Percentiles rank a stretch among this genome's conserved stretches.
Conservation (phyloP, 1,284 basidiomycete genomes). For the Cutaneotrichosporon cavernicola region DNA sequence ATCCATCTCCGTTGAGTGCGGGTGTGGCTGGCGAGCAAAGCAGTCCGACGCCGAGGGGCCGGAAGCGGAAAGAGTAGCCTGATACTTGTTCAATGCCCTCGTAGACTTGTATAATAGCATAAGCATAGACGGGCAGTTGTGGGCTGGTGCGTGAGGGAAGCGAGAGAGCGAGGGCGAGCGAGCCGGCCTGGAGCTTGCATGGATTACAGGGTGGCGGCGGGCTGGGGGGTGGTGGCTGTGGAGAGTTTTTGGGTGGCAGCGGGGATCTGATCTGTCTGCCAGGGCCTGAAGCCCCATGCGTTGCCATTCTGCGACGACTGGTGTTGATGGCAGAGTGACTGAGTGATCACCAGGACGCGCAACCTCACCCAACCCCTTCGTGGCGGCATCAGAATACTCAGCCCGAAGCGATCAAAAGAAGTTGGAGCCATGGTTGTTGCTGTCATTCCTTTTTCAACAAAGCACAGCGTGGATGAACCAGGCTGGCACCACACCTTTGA, state of each 20-base stretch:
- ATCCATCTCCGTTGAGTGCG: slow-evolving; percentile 22
- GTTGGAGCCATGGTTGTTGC: neutral
- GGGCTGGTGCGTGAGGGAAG: neutral
- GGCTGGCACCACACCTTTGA: neutral
- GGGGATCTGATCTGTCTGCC: too few species aligned
- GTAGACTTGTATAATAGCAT: slow-evolving; percentile 3
- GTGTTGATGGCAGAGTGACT: too few species aligned
- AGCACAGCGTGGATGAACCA: neutral
- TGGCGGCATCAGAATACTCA: neutral
- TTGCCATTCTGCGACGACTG: too few species aligned
- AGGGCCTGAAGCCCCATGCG: too few species aligned
- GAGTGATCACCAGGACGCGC: too few species aligned
- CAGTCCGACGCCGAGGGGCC: slow-evolving; percentile 25
- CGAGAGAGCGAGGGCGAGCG: too few species aligned
- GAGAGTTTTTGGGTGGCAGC: too few species aligned
- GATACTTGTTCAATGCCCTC: neutral
- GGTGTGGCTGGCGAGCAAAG: slow-evolving; percentile 17
- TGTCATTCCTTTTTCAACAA: neutral
- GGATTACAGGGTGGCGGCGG: too few species aligned
- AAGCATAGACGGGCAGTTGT: slow-evolving; percentile 1
- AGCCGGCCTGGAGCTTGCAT: too few species aligned
- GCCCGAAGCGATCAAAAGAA: neutral
- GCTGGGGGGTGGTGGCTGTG: too few species aligned
- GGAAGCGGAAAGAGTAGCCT: slow-evolving; percentile 16
- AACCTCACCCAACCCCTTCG: neutral